Base-by-base conservation (phyloP, 2,329 filamentous ascomycete species). In the Aspergillus uvarum region DNA sequence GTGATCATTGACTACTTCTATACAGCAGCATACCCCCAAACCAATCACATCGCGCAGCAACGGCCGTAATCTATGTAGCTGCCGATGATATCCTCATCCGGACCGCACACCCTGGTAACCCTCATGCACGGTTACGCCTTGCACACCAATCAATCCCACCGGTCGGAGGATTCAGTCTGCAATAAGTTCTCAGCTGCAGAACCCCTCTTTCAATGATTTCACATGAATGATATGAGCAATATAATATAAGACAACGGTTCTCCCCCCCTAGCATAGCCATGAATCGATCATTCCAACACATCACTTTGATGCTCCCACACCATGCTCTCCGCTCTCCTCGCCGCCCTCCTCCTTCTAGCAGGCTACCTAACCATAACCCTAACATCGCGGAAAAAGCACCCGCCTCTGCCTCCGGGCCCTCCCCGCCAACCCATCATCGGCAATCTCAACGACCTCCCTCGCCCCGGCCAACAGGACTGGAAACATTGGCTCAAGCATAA, bases 391-490 rank as follows among this genome's bases (percentile, higher is more conserved):
- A 35, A 48, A 22, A 48, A 55, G 22, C 53, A 48, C 12, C 24
- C 22, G 12, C 54, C 54, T 11, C 69, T 82, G 1, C 82, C 81
- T 0, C 82, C 81, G 1, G 82, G 82, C 0, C 82, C 82, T 0
- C 81, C 74, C 52, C 76, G 74, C 0, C 62, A 79, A 2, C 80
- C 79, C 0, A 26, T 84, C 0, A 42, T 83, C 7, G 82, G 82
- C 4, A 84, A 83, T 62, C 60, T 83, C 11, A 62, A 62, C 3
- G 80, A 83, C 58, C 65, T 84, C 16, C 81, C 81, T 0, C 68
- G 70, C 0, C 62, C 71, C 21, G 71, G 70, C 2, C 63, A 65
- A 51, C 69, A 72, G 5, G 76, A 79, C 56, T 75, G 66, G 61
- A 63, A 73, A 12, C 75, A 79, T 50, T 79, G 76, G 77, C 59